phyloP scores from a whole-genome alignment of 192 early-diverging fungal genomes.

The Geosiphon pyriformis region DNA sequence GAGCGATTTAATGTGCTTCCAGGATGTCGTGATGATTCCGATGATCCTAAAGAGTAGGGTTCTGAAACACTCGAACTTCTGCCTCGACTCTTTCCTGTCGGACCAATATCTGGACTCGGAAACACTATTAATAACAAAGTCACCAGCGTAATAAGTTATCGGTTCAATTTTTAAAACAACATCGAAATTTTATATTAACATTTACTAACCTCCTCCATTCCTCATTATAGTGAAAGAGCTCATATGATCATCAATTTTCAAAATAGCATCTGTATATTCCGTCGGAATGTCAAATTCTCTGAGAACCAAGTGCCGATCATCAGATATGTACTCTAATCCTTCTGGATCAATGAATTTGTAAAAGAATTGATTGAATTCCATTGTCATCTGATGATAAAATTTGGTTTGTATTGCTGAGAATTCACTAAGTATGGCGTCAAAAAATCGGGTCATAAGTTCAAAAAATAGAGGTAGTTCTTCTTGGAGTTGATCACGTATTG shows the following conservation, averaged over 20 bases:
- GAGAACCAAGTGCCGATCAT: slow-evolving; percentile 22
- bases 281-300: slow-evolving; percentile 29
- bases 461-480: slow-evolving; percentile 69
- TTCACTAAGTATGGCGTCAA: slow-evolving; percentile 52
- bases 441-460: slow-evolving; percentile 50
- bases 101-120: background rate
- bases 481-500: slow-evolving; percentile 66
- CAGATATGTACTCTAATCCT: slow-evolving; percentile 24
- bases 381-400: slow-evolving; percentile 42
- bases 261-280: slow-evolving; percentile 31
- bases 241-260: slow-evolving; percentile 26
- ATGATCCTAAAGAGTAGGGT: background rate
- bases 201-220: background rate
- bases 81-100: background rate
- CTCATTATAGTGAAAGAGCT: slow-evolving; percentile 1
- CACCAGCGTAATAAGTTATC: background rate
- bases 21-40: background rate
- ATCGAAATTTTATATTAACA: background rate
- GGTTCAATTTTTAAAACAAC: background rate
- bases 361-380: slow-evolving; percentile 37
- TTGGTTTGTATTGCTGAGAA: slow-evolving; percentile 50
- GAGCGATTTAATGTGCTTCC: background rate
- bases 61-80: slow-evolving; percentile 1
- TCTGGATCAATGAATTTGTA: slow-evolving; percentile 28
- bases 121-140: background rate